Base-by-base conservation (phyloP, 208 protist genomes). In the Wallacemonas sp. region DNA sequence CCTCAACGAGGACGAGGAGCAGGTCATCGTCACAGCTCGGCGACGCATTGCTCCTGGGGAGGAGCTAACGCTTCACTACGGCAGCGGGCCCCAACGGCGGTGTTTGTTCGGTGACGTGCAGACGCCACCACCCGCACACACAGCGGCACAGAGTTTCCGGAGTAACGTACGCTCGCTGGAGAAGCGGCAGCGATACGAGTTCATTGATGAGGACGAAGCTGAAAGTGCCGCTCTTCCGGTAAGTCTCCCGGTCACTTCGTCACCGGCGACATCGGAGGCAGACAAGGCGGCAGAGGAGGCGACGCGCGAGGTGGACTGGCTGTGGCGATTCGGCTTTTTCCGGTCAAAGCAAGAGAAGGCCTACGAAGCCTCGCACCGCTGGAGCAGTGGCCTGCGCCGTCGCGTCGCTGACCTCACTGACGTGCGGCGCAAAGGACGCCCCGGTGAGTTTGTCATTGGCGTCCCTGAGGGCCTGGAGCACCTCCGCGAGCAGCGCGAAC, bases 371-470 rank as follows among this genome's bases (percentile, higher is more conserved):
- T 87, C 78, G 37, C 45, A 76, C 29, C 34, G 77, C 37, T 96
- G 91, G 88, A 84, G 78, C 45, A 63, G 67, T 38, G 63, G 74
- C 3, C 68, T 96, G 64, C 68, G 77, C 33, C 44, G 39, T 9
- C 91, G 91, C 46, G 81, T 93, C 38, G 83, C 87, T 1, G 79
- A 89, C 32, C 75, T 96, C 13, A 96, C 91, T 13, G 87, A 96
- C 54, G 78, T 89, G 17, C 85, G 91, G 22, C 78, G 87, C 38
- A 85, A 83, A 24, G 91, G 87, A 3, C 67, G 74, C 9, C 77
- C 84, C 1, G 91, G 85, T 19, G 85, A 92, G 74, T 96, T 94
- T 81, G 87, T 96, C 24, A 69, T 96, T 42, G 91, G 91, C 0
- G 91, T 96, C n/a, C 91, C 91, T 1, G 87, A 96, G 66, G 86